A percentile compares a stretch with the other conserved stretches of the same genome.
Conservation (phyloP, 129 eudicot genomes). For the Saposhnikovia divaricata region DNA sequence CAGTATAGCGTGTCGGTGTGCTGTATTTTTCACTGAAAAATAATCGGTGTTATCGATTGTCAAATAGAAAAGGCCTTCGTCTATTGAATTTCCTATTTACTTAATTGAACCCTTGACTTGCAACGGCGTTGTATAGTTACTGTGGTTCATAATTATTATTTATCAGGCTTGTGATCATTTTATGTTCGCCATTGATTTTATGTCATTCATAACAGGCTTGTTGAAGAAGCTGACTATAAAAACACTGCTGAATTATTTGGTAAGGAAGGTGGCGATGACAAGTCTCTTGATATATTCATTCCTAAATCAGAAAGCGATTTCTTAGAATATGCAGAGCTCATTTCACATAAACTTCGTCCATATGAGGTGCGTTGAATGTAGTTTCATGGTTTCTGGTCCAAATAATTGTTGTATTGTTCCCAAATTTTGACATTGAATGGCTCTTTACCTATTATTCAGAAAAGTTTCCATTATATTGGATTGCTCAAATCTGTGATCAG, state of each 20-base stretch:
- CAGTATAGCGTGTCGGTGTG: not conserved
- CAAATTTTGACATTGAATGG: not conserved
- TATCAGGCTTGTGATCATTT: not conserved
- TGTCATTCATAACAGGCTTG: slow-evolving; percentile 47
- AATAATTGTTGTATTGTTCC: not conserved
- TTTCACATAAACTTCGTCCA: slow-evolving; percentile 71
- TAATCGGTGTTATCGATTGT: not conserved
- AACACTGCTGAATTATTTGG: slow-evolving; percentile 76
- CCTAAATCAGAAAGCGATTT: slow-evolving; percentile 88
- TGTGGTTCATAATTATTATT: not conserved
- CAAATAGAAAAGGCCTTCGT: not conserved
- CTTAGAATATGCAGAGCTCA: slow-evolving; percentile 69
- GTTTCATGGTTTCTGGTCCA: slow-evolving; percentile 2
- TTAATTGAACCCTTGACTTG: not conserved
- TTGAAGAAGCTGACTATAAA: slow-evolving; percentile 91
- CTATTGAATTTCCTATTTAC: not conserved
- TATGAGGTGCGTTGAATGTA: slow-evolving; percentile 52
- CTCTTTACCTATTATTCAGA: slow-evolving; percentile 30
- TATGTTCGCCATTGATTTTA: not conserved
- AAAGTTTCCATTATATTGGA: slow-evolving; percentile 91
- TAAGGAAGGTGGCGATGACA: slow-evolving; percentile 50
- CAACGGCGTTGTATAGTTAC: not conserved
- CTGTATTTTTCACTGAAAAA: not conserved
- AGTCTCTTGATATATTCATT: slow-evolving; percentile 64
- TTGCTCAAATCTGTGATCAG: slow-evolving; percentile 85